Evolutionary conservation across 352 stramenopile genomes (phyloP).

Genomic region (Phytophthora colocasiae): DNA sequence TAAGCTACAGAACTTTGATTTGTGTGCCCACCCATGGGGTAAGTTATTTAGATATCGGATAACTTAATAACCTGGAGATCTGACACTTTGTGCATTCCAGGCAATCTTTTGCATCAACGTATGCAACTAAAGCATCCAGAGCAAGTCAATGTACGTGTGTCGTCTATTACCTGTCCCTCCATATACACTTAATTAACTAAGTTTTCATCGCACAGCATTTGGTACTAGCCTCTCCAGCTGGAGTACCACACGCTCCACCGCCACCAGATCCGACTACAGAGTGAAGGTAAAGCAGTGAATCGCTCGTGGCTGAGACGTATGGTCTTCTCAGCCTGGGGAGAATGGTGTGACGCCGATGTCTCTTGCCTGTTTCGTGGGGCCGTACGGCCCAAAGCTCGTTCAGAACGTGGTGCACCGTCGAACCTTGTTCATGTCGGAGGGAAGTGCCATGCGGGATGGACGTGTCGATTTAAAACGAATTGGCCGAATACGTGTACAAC

Average conservation of each 20-base stretch:
- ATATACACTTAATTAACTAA: constrained; percentile 3
- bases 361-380: constrained; percentile 67
- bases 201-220: constrained; percentile 55
- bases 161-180: background rate
- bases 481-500: constrained; percentile 86
- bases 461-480: constrained; percentile 61
- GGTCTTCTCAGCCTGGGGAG: constrained; percentile 65
- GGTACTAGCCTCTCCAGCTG: constrained; percentile 76
- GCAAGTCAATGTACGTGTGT: constrained; percentile 59
- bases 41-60: constrained; percentile 4
- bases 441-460: constrained; percentile 73
- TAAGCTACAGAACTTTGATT: constrained; percentile 67
- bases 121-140: constrained; percentile 66
- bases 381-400: constrained; percentile 83
- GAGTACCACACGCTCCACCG: constrained; percentile 62
- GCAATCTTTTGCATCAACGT: constrained; percentile 88
- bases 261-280: constrained; percentile 47
- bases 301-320: constrained; percentile 65
- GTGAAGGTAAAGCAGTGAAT: constrained; percentile 43
- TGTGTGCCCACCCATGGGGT: constrained; percentile 86
- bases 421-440: constrained; percentile 79
- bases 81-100: constrained; percentile 32
- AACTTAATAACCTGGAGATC: background rate
- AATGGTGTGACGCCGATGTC: constrained; percentile 82
- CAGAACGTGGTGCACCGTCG: constrained; percentile 67